These are phyloP conservation scores for Sambucus nigra DNA, from an alignment of 129 eudicot species.

Conservation along the genomic window DNA sequence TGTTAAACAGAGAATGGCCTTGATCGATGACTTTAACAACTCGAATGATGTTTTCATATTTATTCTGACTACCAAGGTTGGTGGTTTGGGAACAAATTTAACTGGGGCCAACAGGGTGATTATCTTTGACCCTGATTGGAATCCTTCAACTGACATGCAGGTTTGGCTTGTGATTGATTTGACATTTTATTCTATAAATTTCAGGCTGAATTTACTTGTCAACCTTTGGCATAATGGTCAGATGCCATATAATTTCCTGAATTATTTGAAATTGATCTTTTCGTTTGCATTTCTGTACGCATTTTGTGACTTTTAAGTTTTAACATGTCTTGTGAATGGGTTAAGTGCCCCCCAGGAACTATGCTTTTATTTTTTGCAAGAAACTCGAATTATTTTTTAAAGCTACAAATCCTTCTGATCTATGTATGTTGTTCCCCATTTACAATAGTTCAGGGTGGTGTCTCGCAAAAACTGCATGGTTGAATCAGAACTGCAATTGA, in stretches of 20 bases:
- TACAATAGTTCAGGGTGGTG: too few relatives aligned
- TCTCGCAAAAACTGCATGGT: too few relatives aligned
- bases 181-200: neutral
- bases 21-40: conserved; percentile 86
- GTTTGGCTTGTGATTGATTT: conserved; percentile 25
- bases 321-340: too few relatives aligned
- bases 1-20: conserved; percentile 69
- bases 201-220: neutral
- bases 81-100: conserved; percentile 91
- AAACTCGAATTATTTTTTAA: too few relatives aligned
- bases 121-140: conserved; percentile 98
- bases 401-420: too few relatives aligned
- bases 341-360: too few relatives aligned
- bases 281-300: too few relatives aligned
- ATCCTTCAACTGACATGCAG: conserved; percentile 98
- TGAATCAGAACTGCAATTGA: too few relatives aligned
- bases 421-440: too few relatives aligned
- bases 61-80: conserved; percentile 91
- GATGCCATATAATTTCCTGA: conserved; percentile 4
- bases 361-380: too few relatives aligned
- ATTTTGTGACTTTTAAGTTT: too few relatives aligned
- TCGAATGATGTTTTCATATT: conserved; percentile 69
- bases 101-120: conserved; percentile 95
- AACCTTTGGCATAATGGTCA: neutral
- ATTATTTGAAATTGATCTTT: neutral